Percentiles rank a stretch among this genome's conserved stretches.
phyloP scores from a whole-genome alignment of 345 rosid species.

The Citrus inodora region DNA sequence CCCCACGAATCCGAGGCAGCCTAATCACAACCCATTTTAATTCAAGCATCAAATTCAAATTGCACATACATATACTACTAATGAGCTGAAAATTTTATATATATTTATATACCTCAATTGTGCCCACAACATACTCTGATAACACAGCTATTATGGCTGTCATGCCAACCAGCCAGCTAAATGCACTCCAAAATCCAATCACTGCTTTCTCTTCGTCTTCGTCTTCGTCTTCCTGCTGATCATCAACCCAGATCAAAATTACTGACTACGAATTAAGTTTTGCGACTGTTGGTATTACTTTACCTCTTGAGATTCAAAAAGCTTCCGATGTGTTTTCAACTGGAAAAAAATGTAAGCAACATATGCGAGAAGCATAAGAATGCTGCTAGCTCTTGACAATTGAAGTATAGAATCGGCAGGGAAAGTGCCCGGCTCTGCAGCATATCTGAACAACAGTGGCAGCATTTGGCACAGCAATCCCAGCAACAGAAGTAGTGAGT shows the following conservation, averaged over 20 bases:
- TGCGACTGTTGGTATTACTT: neutral
- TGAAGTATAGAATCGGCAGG: conserved; percentile 35
- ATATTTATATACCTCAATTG: conserved; percentile 61
- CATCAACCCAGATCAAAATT: conserved; percentile 3
- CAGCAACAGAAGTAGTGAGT: conserved; percentile 62
- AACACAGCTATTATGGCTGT: conserved; percentile 70
- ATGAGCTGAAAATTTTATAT: neutral
- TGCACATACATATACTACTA: neutral
- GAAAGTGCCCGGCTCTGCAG: conserved; percentile 26
- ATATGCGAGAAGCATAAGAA: conserved; percentile 74
- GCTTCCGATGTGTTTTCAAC: conserved; percentile 65
- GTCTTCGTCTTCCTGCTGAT: conserved; percentile 33
- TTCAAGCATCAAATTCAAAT: neutral
- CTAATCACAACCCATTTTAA: conserved; percentile 23
- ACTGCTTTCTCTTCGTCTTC: conserved; percentile 66
- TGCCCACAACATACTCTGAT: conserved; percentile 85
- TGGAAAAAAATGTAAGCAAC: conserved; percentile 81
- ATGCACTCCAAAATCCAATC: conserved; percentile 81
- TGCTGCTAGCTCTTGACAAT: conserved; percentile 82
- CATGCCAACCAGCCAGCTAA: conserved; percentile 74
- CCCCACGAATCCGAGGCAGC: conserved; percentile 93
- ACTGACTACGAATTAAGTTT: neutral
- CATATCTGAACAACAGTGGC: conserved; percentile 61
- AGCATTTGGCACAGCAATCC: conserved; percentile 75
- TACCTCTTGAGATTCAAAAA: conserved; percentile 61